These are phyloP conservation scores for Gymnopus androsaceus DNA, from an alignment of 1,284 basidiomycete species.

Conservation along the genomic window DNA sequence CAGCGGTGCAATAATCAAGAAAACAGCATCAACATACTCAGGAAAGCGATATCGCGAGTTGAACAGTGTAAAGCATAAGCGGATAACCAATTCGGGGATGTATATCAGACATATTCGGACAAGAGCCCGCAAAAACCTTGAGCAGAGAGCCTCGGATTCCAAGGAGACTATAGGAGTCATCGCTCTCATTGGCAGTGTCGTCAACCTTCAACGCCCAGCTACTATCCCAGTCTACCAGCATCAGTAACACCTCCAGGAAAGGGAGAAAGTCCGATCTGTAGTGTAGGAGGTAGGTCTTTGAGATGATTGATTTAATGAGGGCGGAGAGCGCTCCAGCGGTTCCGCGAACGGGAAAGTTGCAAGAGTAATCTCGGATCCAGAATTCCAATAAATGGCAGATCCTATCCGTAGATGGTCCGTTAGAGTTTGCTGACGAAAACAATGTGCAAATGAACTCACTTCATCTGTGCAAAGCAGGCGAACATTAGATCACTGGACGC, in stretches of 20 bases:
- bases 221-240: slow-evolving; percentile 62
- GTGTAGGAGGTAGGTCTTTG: slow-evolving; percentile 77
- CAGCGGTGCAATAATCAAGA: slow-evolving; percentile 3
- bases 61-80: slow-evolving; percentile 78
- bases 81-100: slow-evolving; percentile 88
- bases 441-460: slow-evolving; percentile 40
- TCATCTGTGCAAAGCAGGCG: slow-evolving; percentile 81
- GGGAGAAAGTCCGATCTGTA: slow-evolving; percentile 80
- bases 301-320: slow-evolving; percentile 72
- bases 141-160: too few relatives aligned
- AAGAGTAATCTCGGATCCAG: slow-evolving; percentile 73
- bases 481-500: slow-evolving; percentile 78
- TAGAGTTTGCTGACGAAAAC: too few relatives aligned
- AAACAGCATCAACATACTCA: slow-evolving; percentile 52
- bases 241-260: slow-evolving; percentile 67
- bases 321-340: slow-evolving; percentile 71
- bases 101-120: slow-evolving; percentile 84
- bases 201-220: slow-evolving; percentile 71
- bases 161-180: slow-evolving; percentile 58
- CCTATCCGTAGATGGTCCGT: too few relatives aligned
- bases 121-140: slow-evolving; percentile 75
- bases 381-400: slow-evolving; percentile 74
- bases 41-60: slow-evolving; percentile 67
- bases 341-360: slow-evolving; percentile 75
- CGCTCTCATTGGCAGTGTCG: slow-evolving; percentile 53